A percentile compares a stretch with the other conserved stretches of the same genome.
Conservation (phyloP, 129 eudicot genomes). For the Arctium lappa region DNA sequence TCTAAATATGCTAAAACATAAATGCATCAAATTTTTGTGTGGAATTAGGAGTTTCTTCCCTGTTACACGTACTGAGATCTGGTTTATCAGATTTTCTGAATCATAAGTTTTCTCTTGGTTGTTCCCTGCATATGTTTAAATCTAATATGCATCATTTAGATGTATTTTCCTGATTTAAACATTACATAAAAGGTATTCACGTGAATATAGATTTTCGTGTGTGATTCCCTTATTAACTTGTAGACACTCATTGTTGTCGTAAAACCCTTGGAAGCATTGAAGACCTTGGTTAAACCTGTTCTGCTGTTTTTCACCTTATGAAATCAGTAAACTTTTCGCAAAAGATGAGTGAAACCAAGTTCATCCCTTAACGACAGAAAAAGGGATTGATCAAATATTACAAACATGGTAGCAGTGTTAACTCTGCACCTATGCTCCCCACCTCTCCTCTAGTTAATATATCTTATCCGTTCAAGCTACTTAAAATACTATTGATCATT, state of each 20-base stretch:
- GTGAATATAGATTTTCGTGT: neutral
- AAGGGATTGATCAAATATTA: too few species aligned
- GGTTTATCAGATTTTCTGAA: neutral
- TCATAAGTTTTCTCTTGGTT: neutral
- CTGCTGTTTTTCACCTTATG: neutral
- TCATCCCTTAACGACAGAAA: neutral
- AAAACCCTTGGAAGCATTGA: neutral
- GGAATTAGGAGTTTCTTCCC: neutral
- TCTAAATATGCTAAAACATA: neutral
- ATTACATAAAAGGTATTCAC: neutral
- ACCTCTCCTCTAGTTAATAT: neutral
- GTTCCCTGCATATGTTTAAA: neutral
- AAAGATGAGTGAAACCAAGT: neutral
- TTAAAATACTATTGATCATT: neutral
- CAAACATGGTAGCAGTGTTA: neutral
- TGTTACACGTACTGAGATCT: neutral
- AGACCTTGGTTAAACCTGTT: neutral
- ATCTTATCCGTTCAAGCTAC: neutral
- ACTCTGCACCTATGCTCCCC: neutral
- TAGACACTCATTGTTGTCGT: neutral
- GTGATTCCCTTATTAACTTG: conserved; percentile 7
- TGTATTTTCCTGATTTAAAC: neutral
- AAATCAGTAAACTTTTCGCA: neutral
- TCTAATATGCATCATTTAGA: neutral
- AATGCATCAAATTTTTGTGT: neutral